A percentile compares a stretch with the other conserved stretches of the same genome.
Evolutionary conservation across 1,284 basidiomycete species (phyloP).

Genomic region (Lignosus rhinocerotis): DNA sequence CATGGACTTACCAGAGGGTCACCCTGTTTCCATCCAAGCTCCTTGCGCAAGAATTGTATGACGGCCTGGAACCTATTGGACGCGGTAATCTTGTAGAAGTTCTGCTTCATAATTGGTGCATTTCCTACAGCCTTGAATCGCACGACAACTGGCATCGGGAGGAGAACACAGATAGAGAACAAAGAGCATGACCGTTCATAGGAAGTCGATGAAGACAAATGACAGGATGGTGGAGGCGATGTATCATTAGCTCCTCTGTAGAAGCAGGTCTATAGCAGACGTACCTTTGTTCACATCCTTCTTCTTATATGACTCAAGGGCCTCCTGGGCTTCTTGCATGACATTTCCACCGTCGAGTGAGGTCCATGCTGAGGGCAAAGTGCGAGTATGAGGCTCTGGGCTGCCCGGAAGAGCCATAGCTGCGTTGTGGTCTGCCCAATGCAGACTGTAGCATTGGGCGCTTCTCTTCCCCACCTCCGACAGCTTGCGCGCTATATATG

Average conservation of each 20-base stretch:
- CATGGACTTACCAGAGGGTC: constrained; percentile 78
- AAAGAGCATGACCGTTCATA: neutral
- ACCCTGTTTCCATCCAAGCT: constrained; percentile 85
- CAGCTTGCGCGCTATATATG: no score
- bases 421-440: neutral
- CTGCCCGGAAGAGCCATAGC: constrained; percentile 29
- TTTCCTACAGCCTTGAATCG: constrained; percentile 99
- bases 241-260: neutral
- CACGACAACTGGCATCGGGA: constrained; percentile 82
- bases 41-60: constrained; percentile 90
- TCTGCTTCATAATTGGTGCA: constrained; percentile 98
- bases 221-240: neutral
- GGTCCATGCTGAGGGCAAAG: constrained; percentile 44
- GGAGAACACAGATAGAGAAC: neutral
- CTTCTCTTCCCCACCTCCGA: no score
- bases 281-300: constrained; percentile 82
- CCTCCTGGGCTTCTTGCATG: constrained; percentile 60
- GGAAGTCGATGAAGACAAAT: no score
- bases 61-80: constrained; percentile 95
- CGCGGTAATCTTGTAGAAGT: constrained; percentile 97
- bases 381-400: constrained; percentile 45
- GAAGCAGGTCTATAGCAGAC: constrained; percentile 19
- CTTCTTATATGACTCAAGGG: constrained; percentile 82
- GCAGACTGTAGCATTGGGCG: neutral
- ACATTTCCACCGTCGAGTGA: constrained; percentile 43